Conservation (phyloP, 176 grass and related monocot species). For the Oryza brachyantha region DNA sequence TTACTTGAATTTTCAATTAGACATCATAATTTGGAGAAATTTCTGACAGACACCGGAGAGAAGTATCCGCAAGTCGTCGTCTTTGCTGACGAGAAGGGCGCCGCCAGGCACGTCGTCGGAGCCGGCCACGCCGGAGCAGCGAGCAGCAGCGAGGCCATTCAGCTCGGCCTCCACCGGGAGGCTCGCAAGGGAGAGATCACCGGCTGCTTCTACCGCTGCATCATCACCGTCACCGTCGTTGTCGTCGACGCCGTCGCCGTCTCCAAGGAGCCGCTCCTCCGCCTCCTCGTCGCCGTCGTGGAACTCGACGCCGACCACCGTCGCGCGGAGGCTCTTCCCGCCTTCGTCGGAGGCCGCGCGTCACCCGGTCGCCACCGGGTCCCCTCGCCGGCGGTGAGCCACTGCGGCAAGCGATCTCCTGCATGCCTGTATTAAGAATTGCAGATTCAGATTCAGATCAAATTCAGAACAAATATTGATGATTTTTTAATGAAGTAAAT, state of each 20-base stretch:
- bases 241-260: background rate
- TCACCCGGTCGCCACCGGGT: background rate
- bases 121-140: slow-evolving; percentile 39
- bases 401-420: background rate
- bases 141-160: slow-evolving; percentile 23
- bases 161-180: slow-evolving; percentile 22
- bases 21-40: background rate
- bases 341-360: background rate
- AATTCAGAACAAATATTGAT: background rate
- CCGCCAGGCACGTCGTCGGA: background rate
- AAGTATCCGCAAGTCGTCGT: background rate
- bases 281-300: background rate
- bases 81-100: background rate
- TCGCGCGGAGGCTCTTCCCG: slow-evolving; percentile 39
- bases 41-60: slow-evolving; percentile 29
- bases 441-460: background rate
- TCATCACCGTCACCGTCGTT: background rate
- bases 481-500: no score
- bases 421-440: background rate
- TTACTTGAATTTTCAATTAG: background rate
- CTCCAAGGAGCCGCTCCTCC: slow-evolving; percentile 21
- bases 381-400: slow-evolving; percentile 28
- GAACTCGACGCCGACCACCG: background rate
- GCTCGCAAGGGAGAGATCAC: slow-evolving; percentile 23
- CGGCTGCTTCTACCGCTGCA: no score